These are phyloP conservation scores for Trichoderma sp. DNA, from an alignment of 2,329 filamentous ascomycete species.

Conservation along the genomic window DNA sequence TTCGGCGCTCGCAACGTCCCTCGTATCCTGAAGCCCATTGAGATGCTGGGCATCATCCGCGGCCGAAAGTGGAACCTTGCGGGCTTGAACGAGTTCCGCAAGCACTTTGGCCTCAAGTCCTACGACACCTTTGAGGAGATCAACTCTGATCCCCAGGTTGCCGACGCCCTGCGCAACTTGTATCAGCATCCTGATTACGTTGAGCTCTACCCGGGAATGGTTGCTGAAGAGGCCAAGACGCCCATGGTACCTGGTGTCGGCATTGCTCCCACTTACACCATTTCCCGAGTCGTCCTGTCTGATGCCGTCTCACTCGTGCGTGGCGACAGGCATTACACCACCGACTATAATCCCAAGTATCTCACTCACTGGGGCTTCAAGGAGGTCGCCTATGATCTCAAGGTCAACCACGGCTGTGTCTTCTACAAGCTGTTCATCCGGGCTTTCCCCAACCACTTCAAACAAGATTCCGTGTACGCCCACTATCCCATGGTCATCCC, in stretches of 20 bases:
- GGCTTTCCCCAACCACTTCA: slow-evolving; percentile 80
- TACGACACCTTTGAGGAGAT: slow-evolving; percentile 82
- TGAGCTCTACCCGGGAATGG: slow-evolving; percentile 77
- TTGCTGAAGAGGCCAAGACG: slow-evolving; percentile 73
- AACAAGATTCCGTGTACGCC: slow-evolving; percentile 75
- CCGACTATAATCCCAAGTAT: slow-evolving; percentile 71
- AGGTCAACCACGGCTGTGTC: slow-evolving; percentile 76
- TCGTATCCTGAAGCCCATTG: slow-evolving; percentile 70
- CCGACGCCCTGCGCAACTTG: slow-evolving; percentile 64
- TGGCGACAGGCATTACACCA: slow-evolving; percentile 76
- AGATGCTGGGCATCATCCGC: slow-evolving; percentile 79
- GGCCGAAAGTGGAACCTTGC: slow-evolving; percentile 75
- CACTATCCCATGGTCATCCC: slow-evolving; percentile 76
- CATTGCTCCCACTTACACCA: slow-evolving; percentile 73
- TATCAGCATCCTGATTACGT: slow-evolving; percentile 80
- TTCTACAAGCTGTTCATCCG: slow-evolving; percentile 83
- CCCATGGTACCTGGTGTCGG: slow-evolving; percentile 75
- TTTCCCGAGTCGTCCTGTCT: slow-evolving; percentile 73
- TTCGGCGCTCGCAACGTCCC: slow-evolving; percentile 77
- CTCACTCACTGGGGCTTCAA: slow-evolving; percentile 85
- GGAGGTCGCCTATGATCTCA: slow-evolving; percentile 71
- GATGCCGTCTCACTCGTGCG: slow-evolving; percentile 79
- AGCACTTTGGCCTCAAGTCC: slow-evolving; percentile 75
- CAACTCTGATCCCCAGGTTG: slow-evolving; percentile 72
- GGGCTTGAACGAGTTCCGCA: slow-evolving; percentile 81